Conservation (phyloP, 2,329 filamentous ascomycete species). For the Fusarium duplospermum region DNA sequence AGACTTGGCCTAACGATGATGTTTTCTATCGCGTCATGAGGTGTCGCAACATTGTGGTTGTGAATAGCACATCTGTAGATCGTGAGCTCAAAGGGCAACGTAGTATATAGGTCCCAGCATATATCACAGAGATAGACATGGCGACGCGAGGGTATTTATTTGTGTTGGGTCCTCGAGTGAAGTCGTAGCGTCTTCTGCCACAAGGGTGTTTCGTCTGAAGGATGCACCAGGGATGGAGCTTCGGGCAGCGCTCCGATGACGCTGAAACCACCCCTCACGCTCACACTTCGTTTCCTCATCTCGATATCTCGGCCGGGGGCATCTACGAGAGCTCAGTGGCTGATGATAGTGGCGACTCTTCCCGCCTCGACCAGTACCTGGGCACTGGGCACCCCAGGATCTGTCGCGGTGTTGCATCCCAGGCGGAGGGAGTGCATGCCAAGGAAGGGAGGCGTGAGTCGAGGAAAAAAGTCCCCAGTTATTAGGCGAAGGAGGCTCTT, state of each 20-base stretch:
- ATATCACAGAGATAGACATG: not conserved
- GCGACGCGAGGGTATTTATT: not conserved
- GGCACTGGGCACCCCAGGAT: conserved; percentile 4
- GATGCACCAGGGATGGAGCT: not conserved
- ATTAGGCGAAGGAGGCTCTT: not conserved
- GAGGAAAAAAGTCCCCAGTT: not conserved
- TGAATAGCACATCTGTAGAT: not conserved
- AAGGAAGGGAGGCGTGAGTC: conserved; percentile 23
- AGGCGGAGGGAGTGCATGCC: conserved; percentile 11
- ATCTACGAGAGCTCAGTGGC: not conserved
- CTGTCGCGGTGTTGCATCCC: conserved; percentile 16
- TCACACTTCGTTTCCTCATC: conserved; percentile 1
- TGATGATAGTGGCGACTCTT: conserved; percentile 1
- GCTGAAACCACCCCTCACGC: not conserved
- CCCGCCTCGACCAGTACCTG: not conserved
- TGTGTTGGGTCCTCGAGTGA: not conserved
- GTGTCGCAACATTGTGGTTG: not conserved
- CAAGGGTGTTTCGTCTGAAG: not conserved
- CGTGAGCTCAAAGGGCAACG: not conserved
- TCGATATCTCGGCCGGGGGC: conserved; percentile 5
- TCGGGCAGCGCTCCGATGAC: conserved; percentile 8
- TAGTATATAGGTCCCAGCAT: not conserved
- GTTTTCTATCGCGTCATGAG: not conserved
- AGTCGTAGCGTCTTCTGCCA: not conserved
- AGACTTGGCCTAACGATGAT: not conserved